Conservation (phyloP, 202 grass and related monocot genomes). For the Schoenoplectus triqueter region DNA sequence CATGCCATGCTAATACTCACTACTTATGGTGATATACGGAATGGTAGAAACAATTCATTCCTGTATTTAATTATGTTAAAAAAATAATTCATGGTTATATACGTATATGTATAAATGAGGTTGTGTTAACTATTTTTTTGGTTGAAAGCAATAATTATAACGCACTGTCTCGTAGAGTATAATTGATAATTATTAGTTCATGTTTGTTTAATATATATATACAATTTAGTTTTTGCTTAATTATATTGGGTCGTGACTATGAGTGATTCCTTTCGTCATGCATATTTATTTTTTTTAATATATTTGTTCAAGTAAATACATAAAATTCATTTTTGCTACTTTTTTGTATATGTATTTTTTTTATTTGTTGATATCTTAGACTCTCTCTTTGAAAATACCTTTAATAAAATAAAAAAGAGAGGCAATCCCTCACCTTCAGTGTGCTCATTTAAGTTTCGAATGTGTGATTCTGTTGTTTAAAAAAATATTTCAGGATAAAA, state of each 20-base stretch:
- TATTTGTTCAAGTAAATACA: not conserved
- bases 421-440: not conserved
- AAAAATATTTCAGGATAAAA: not conserved
- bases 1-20: conserved; percentile 52
- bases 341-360: not conserved
- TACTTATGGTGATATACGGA: conserved; percentile 55
- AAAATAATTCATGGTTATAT: not conserved
- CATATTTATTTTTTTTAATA: not conserved
- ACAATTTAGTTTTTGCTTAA: not conserved
- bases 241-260: no score
- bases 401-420: not conserved
- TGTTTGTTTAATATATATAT: not conserved
- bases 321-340: not conserved
- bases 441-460: not conserved
- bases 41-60: not conserved
- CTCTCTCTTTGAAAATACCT: not conserved
- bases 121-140: conserved; percentile 5
- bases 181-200: not conserved
- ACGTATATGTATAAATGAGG: not conserved
- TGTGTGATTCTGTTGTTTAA: conserved; percentile 3
- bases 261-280: not conserved
- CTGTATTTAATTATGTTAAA: conserved; percentile 10
- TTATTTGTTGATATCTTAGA: not conserved
- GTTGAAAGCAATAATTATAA: not conserved
- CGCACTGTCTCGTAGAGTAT: not conserved